phyloP scores from a whole-genome alignment of 768 basidiomycete species.

The Favolaschia claudopus region DNA sequence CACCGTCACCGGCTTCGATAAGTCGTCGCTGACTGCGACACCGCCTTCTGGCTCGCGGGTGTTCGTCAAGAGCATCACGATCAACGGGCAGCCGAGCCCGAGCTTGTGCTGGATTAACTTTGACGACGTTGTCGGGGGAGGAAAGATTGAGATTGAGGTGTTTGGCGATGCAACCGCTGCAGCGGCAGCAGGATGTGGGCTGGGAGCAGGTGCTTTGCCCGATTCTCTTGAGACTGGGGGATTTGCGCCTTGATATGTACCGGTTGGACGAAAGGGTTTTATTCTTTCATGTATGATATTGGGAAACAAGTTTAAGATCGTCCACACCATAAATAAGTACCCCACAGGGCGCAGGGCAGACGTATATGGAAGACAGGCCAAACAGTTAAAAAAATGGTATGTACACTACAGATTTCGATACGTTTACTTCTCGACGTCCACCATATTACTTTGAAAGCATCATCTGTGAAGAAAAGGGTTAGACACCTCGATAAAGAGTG shows the following conservation, averaged over 20 bases:
- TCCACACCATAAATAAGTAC: too few species aligned
- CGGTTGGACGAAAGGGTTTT: too few species aligned
- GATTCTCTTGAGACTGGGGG: constrained; percentile 51
- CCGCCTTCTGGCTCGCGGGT: constrained; percentile 50
- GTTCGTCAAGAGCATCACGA: constrained; percentile 51
- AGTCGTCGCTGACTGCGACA: constrained; percentile 38
- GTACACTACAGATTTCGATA: constrained; percentile 24
- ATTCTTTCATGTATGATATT: too few species aligned
- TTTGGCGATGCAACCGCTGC: constrained; percentile 47
- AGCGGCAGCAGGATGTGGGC: constrained; percentile 47
- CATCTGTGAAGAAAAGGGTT: constrained; percentile 32
- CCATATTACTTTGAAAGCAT: constrained; percentile 41
- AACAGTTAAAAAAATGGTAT: constrained; percentile 7
- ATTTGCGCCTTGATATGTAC: constrained; percentile 33
- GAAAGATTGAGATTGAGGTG: constrained; percentile 52
- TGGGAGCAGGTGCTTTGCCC: constrained; percentile 39
- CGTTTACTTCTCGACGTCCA: constrained; percentile 10
- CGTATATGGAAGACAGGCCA: too few species aligned
- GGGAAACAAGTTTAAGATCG: too few species aligned
- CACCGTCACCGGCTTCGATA: constrained; percentile 52
- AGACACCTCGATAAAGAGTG: background rate
- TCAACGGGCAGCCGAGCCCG: constrained; percentile 46
- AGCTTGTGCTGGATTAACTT: constrained; percentile 56
- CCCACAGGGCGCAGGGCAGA: too few species aligned
- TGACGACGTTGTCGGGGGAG: constrained; percentile 52